Conservation (phyloP, 1,284 basidiomycete genomes). For the Ceratobasidium sp. region DNA sequence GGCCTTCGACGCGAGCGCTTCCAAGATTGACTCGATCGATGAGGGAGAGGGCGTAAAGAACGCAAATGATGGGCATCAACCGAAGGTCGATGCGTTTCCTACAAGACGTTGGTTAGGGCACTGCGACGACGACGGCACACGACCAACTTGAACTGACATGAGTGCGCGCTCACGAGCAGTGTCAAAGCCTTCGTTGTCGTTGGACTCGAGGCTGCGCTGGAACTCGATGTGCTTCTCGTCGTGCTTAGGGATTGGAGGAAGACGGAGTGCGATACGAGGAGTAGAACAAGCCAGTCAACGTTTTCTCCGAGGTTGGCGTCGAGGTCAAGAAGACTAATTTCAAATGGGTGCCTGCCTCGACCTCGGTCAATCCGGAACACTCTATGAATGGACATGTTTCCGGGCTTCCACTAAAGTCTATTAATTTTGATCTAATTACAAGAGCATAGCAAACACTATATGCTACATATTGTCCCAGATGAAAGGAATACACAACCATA, state of each 20-base stretch:
- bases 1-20: constrained; percentile 54
- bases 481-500: too few relatives aligned
- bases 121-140: neutral
- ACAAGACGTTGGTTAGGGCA: neutral
- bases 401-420: too few relatives aligned
- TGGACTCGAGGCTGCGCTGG: neutral
- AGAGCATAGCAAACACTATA: too few relatives aligned
- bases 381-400: too few relatives aligned
- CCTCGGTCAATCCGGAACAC: too few relatives aligned
- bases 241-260: neutral
- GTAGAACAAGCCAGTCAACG: too few relatives aligned
- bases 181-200: constrained; percentile 16
- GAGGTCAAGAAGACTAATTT: too few relatives aligned
- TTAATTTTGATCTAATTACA: too few relatives aligned
- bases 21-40: constrained; percentile 57
- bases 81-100: constrained; percentile 54
- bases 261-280: too few relatives aligned
- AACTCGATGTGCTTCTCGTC: constrained; percentile 32
- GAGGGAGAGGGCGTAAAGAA: constrained; percentile 56
- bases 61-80: constrained; percentile 57
- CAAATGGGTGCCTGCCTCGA: too few relatives aligned
- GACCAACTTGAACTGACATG: constrained; percentile 13
- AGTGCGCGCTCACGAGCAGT: constrained; percentile 3
- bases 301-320: too few relatives aligned
- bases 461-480: too few relatives aligned